phyloP scores from a whole-genome alignment of 495 filamentous ascomycete species.

The Hypoxylon cercidicola region DNA sequence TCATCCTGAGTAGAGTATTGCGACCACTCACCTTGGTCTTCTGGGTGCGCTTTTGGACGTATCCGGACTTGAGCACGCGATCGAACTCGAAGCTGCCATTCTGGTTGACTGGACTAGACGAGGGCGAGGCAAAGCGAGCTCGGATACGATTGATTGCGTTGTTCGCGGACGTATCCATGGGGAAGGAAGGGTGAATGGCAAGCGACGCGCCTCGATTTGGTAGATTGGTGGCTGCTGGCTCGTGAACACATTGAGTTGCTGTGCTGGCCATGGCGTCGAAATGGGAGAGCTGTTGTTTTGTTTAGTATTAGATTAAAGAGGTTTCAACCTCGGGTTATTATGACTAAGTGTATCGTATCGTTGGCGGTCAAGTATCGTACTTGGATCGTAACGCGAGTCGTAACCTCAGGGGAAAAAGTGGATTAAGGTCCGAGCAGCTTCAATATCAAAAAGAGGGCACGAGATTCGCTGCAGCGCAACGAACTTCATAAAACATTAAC shows the following conservation, averaged over 20 bases:
- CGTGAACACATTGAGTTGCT: conserved; percentile 32
- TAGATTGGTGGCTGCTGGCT: conserved; percentile 23
- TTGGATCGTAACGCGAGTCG: conserved; percentile 21
- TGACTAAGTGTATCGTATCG: conserved; percentile 22
- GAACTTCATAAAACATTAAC: conserved; percentile 24
- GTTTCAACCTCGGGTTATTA: conserved; percentile 22
- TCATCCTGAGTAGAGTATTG: conserved; percentile 7
- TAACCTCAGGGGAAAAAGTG: conserved; percentile 36
- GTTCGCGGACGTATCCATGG: conserved; percentile 40
- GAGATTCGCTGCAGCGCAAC: conserved; percentile 31
- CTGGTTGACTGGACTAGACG: conserved; percentile 77
- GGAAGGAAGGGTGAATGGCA: conserved; percentile 28
- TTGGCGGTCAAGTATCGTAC: conserved; percentile 28
- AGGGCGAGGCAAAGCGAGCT: conserved; percentile 65
- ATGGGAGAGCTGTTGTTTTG: neutral
- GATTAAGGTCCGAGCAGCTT: conserved; percentile 20
- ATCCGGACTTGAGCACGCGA: conserved; percentile 87
- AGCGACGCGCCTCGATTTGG: conserved; percentile 38
- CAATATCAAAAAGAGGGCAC: neutral
- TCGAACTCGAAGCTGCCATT: conserved; percentile 97
- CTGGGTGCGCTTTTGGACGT: conserved; percentile 84
- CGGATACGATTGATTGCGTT: conserved; percentile 57
- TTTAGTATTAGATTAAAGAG: conserved; percentile 32
- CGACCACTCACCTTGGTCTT: conserved; percentile 82
- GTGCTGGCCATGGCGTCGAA: conserved; percentile 37